These are phyloP conservation scores for Pilasporangium apinafurcum DNA, from an alignment of 352 stramenopile species.

Conservation along the genomic window DNA sequence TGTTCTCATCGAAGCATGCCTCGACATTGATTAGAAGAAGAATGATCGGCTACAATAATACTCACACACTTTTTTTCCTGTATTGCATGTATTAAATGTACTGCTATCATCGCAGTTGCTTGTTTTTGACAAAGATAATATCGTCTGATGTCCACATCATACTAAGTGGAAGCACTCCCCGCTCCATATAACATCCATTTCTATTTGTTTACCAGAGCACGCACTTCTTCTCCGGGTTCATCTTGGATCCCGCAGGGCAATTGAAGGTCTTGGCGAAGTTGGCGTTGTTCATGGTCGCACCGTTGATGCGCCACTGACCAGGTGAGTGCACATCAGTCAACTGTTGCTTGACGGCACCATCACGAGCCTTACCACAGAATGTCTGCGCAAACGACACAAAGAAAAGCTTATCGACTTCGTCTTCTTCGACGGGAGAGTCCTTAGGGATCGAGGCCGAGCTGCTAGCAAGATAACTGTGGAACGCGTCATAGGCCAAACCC, in stretches of 20 bases:
- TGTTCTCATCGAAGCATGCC: no score
- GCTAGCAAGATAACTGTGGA: slow-evolving; percentile 20
- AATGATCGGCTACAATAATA: no score
- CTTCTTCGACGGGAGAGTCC: not conserved
- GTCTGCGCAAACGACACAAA: slow-evolving; percentile 61
- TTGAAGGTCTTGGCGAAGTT: slow-evolving; percentile 46
- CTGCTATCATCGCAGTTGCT: no score
- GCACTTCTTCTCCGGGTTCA: slow-evolving; percentile 54
- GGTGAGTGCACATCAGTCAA: slow-evolving; percentile 38
- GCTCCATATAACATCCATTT: no score
- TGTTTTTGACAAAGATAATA: no score
- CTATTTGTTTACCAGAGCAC: slow-evolving; percentile 42
- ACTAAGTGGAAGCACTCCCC: no score
- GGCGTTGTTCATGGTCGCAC: slow-evolving; percentile 53
- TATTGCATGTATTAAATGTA: no score
- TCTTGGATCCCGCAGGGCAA: slow-evolving; percentile 23
- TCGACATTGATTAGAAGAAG: no score
- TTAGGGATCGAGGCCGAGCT: no score
- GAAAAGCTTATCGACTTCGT: slow-evolving; percentile 46
- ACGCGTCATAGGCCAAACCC: slow-evolving; percentile 47
- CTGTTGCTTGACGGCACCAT: slow-evolving; percentile 21
- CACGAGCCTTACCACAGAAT: slow-evolving; percentile 48
- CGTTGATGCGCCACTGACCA: slow-evolving; percentile 49
- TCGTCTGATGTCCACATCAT: no score
- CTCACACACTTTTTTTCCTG: no score